These are phyloP conservation scores for Blastocystis sp. DNA, from an alignment of 352 stramenopile species.

Conservation along the genomic window DNA sequence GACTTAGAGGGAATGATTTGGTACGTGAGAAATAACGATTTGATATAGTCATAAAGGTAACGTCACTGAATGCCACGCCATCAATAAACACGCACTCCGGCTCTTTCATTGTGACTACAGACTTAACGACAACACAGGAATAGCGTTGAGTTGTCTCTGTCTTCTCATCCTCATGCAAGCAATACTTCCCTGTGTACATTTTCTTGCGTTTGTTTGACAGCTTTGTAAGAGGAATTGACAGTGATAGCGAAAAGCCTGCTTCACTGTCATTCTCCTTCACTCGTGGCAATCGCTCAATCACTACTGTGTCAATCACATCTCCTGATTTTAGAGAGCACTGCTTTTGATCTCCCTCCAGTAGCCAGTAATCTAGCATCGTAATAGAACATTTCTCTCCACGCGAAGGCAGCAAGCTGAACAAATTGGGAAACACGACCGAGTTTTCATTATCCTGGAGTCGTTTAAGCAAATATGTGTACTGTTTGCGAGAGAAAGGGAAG, in stretches of 20 bases:
- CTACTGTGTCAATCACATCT: background rate
- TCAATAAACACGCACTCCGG: background rate
- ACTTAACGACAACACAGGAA: background rate
- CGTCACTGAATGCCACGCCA: background rate
- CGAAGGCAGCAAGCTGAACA: background rate
- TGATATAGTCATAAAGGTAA: conserved; percentile 29
- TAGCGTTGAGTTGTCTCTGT: background rate
- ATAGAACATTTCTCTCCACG: background rate
- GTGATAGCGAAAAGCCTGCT: background rate
- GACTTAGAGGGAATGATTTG: conserved; percentile 1
- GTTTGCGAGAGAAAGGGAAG: background rate
- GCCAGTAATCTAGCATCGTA: conserved; percentile 34
- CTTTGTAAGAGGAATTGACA: background rate
- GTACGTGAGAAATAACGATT: conserved; percentile 4
- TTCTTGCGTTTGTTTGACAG: conserved; percentile 25
- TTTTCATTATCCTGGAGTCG: background rate
- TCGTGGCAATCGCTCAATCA: background rate
- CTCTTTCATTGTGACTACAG: conserved; percentile 4
- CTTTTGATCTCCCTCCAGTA: background rate
- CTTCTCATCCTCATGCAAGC: background rate
- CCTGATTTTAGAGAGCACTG: background rate
- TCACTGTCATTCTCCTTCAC: background rate
- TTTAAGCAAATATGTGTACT: background rate
- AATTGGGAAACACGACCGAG: background rate
- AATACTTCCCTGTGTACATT: background rate